Conservation (phyloP, 352 stramenopile genomes). For the Phytopythium aichiense region DNA sequence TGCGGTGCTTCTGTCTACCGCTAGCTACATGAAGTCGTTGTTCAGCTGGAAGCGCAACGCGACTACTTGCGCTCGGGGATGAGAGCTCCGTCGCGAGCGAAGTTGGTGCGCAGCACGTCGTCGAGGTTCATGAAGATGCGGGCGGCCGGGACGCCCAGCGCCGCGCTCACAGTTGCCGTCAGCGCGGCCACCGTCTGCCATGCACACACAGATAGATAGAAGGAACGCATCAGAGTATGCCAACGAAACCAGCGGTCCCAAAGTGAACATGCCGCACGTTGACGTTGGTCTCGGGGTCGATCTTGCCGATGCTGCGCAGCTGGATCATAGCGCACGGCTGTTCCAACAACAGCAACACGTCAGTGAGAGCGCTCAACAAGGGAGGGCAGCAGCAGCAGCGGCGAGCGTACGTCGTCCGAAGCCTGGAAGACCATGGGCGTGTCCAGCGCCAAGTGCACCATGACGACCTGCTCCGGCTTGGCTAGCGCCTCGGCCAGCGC, state of each 20-base stretch:
- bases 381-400: background rate
- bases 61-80: conserved; percentile 26
- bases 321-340: conserved; percentile 58
- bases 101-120: conserved; percentile 44
- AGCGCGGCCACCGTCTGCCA: conserved; percentile 37
- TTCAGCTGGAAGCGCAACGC: background rate
- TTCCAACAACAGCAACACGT: background rate
- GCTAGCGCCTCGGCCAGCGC: conserved; percentile 30
- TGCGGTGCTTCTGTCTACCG: no score
- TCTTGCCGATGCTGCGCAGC: conserved; percentile 46
- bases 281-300: conserved; percentile 43
- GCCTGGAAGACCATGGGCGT: conserved; percentile 49
- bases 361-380: background rate
- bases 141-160: conserved; percentile 28
- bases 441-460: conserved; percentile 51
- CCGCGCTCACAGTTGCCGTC: conserved; percentile 35
- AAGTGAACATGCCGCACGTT: conserved; percentile 15
- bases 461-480: conserved; percentile 53
- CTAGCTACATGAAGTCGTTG: no score
- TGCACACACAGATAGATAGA: background rate
- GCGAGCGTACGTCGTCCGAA: conserved; percentile 28
- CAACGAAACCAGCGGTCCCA: background rate
- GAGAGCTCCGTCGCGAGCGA: conserved; percentile 33
- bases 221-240: background rate
- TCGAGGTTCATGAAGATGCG: conserved; percentile 60